A percentile compares a stretch with the other conserved stretches of the same genome.
Evolutionary conservation across 83 land plant species (phyloP).

Genomic region (Larix sibirica): DNA sequence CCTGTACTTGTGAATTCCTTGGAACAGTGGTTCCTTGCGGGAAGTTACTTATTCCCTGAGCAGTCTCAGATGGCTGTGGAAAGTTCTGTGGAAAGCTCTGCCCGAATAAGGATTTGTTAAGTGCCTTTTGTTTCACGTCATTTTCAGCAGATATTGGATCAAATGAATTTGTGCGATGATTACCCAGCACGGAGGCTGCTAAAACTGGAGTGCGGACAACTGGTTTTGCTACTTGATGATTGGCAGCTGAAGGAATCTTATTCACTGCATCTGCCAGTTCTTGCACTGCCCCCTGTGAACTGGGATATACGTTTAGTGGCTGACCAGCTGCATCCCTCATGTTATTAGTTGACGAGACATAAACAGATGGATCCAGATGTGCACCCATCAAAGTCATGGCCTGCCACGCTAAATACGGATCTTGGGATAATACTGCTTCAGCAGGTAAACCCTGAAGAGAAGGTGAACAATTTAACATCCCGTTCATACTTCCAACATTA

Average conservation of each 20-base stretch:
- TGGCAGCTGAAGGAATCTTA: not conserved
- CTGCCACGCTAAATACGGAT: slow-evolving; percentile 29
- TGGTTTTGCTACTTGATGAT: slow-evolving; percentile 17
- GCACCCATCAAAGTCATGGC: slow-evolving; percentile 45
- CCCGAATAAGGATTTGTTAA: slow-evolving; percentile 14
- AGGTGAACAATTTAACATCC: slow-evolving; percentile 28
- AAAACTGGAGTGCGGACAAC: slow-evolving; percentile 19
- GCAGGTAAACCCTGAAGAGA: slow-evolving; percentile 34
- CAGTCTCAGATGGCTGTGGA: slow-evolving; percentile 13
- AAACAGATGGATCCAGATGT: slow-evolving; percentile 45
- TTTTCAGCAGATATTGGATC: slow-evolving; percentile 24
- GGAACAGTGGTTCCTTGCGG: slow-evolving; percentile 22
- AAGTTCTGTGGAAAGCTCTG: slow-evolving; percentile 35
- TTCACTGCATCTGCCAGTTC: slow-evolving; percentile 13
- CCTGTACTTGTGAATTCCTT: slow-evolving; percentile 22
- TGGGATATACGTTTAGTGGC: slow-evolving; percentile 23
- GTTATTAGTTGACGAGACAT: slow-evolving; percentile 41
- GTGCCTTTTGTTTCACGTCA: slow-evolving; percentile 10
- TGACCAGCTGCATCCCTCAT: slow-evolving; percentile 23
- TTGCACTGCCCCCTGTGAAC: slow-evolving; percentile 16
- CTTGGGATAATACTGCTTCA: slow-evolving; percentile 38
- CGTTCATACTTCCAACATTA: slow-evolving; percentile 27
- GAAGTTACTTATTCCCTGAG: slow-evolving; percentile 20
- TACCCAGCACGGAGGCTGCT: slow-evolving; percentile 27
- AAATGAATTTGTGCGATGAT: slow-evolving; percentile 22